Base-by-base conservation (phyloP, 805 yeast genomes). In the Candida sonorensis region DNA sequence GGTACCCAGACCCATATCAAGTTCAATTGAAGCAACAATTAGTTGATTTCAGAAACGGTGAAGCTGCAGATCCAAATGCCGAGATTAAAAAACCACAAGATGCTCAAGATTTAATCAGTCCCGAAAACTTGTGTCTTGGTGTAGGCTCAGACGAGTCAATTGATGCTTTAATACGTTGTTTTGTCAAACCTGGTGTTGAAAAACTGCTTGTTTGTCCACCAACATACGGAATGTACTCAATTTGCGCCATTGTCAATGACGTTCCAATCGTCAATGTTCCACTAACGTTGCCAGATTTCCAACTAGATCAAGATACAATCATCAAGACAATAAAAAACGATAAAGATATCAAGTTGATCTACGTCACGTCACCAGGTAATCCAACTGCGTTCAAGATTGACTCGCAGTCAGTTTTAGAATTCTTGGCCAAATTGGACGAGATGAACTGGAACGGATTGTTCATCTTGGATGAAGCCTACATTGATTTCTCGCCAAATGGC, bases 1-100 rank as follows among this genome's bases (percentile, higher is more conserved):
- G 98, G 50, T 92, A 92, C 55, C 98, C 98, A 12, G 98, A 92
- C 50, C 98, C 98, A 8, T 97, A 92, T 60, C 97, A 90, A 51
- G 37, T 72, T 6, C 79, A 68, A 21, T 68, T 92, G 47, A 92
- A 92, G 53, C 62, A 71, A 40, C 77, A 77, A 42, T 66, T 90
- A 30, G 75, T 83, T 30, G 64, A 74, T 24, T 81, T 81, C 51
- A 71, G 98, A 42, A 87, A 85, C 53, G 40, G 52, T 2, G 72
- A 68, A 37, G 66, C 69, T 0, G 32, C 35, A 2, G 31, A 33
- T 1, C 45, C 40, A 6, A 27, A 36, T 10, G 55, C 59, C 15
- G 36, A 33, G 14, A 43, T 50, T 17, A 42, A 41, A n/a, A 12
- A 55, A 17, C 41, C 57, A 8, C 6, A 6, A 12, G 10, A 4